Percentiles rank a stretch among this genome's conserved stretches.
Evolutionary conservation across 345 rosid genomes (phyloP).

Genomic region (Brassica cretica): DNA sequence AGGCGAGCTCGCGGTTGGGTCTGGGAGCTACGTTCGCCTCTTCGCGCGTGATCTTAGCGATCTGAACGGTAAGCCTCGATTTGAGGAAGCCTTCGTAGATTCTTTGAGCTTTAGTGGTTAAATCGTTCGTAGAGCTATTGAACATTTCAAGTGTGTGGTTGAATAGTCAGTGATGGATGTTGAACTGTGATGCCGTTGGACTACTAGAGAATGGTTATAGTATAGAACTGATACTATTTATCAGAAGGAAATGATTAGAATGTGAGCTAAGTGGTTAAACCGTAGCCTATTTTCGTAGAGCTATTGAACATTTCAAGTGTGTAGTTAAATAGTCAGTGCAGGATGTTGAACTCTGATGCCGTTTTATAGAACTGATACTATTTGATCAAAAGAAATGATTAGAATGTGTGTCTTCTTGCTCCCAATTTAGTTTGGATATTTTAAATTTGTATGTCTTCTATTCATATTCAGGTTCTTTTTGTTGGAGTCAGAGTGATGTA

Average conservation of each 20-base stretch:
- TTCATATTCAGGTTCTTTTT: slow-evolving; percentile 96
- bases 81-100: neutral
- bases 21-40: slow-evolving; percentile 54
- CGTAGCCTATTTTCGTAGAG: neutral
- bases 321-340: neutral
- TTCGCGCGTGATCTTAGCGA: slow-evolving; percentile 47
- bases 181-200: neutral
- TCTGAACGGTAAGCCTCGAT: slow-evolving; percentile 46
- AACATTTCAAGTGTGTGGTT: neutral
- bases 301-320: neutral
- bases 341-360: neutral
- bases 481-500: slow-evolving; percentile 94
- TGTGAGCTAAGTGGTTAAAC: neutral
- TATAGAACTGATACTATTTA: too few species aligned
- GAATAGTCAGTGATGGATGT: neutral
- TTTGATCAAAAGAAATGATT: neutral
- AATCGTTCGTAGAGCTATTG: neutral
- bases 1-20: slow-evolving; percentile 84
- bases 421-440: slow-evolving; percentile 29
- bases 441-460: slow-evolving; percentile 47
- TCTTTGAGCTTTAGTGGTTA: neutral
- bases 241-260: slow-evolving; percentile 6
- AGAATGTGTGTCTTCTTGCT: slow-evolving; percentile 20
- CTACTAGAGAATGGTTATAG: neutral
- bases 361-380: neutral